A percentile compares a stretch with the other conserved stretches of the same genome.
Evolutionary conservation across 1,284 basidiomycete species (phyloP).

Genomic region (Cryptococcus neoformans): DNA sequence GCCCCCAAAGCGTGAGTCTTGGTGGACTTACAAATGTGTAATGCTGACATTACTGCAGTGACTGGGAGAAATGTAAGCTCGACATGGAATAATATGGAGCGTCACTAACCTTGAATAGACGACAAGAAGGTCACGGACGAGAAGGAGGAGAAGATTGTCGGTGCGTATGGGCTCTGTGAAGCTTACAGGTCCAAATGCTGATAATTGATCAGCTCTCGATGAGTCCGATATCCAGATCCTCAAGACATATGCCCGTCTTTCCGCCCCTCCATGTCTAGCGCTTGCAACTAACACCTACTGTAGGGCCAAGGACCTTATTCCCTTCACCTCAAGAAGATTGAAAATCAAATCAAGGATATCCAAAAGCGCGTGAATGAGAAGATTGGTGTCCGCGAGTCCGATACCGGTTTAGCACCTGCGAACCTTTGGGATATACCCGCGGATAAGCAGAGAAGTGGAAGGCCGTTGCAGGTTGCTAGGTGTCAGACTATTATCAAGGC

Average conservation of each 20-base stretch:
- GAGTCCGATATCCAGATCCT: constrained; percentile 99
- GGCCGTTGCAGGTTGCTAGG: constrained; percentile 92
- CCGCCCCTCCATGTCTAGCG: not conserved
- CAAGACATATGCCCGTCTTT: constrained; percentile 79
- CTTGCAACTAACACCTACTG: constrained; percentile 7
- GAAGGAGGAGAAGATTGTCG: constrained; percentile 88
- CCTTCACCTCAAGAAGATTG: constrained; percentile 78
- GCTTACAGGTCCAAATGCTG: not conserved
- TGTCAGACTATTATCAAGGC: constrained; percentile 98
- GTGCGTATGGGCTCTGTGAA: constrained; percentile 50
- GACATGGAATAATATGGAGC: constrained; percentile 36
- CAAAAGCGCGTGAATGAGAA: constrained; percentile 98
- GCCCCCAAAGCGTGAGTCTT: constrained; percentile 67
- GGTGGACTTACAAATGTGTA: constrained; percentile 5
- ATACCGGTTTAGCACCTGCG: constrained; percentile 94
- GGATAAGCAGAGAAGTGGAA: constrained; percentile 75
- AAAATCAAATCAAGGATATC: constrained; percentile 91
- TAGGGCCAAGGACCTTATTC: constrained; percentile 99
- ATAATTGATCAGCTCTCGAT: constrained; percentile 66
- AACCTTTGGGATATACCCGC: constrained; percentile 94
- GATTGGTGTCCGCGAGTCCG: constrained; percentile 97
- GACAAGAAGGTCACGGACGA: constrained; percentile 78
- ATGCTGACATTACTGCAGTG: constrained; percentile 54
- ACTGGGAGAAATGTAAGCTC: constrained; percentile 91
- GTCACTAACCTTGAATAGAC: constrained; percentile 48